A percentile compares a stretch with the other conserved stretches of the same genome.
Evolutionary conservation across 768 basidiomycete species (phyloP).

Genomic region (Mycena haematopus): DNA sequence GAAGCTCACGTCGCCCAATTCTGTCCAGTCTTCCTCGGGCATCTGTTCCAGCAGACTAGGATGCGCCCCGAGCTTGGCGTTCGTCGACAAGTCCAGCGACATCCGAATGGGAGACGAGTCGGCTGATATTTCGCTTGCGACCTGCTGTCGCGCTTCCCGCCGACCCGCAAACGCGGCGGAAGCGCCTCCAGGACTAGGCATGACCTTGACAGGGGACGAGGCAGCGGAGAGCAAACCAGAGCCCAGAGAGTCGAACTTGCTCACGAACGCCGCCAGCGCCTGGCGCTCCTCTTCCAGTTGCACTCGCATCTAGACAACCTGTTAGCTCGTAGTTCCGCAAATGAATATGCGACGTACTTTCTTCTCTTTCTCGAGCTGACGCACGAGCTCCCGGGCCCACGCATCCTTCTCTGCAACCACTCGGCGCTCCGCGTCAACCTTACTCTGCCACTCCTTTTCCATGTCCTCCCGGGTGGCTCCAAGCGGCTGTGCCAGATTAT

Average conservation of each 20-base stretch:
- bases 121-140: constrained; percentile 44
- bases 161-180: constrained; percentile 56
- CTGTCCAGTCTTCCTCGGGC: constrained; percentile 60
- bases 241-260: constrained; percentile 80
- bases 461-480: constrained; percentile 73
- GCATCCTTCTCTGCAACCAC: constrained; percentile 71
- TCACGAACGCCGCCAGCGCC: constrained; percentile 81
- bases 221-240: constrained; percentile 44
- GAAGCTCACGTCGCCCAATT: constrained; percentile 58
- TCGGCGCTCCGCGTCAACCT: constrained; percentile 62
- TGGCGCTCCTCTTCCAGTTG: constrained; percentile 80
- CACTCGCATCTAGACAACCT: constrained; percentile 49
- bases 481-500: constrained; percentile 70
- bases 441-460: constrained; percentile 72
- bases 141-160: constrained; percentile 42
- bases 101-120: constrained; percentile 61
- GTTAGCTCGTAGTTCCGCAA: constrained; percentile 3
- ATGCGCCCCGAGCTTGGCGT: constrained; percentile 39
- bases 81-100: constrained; percentile 37
- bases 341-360: constrained; percentile 48
- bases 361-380: constrained; percentile 81
- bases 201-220: constrained; percentile 49
- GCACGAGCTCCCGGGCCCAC: constrained; percentile 79
- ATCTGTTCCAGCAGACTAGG: constrained; percentile 65
- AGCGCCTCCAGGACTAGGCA: constrained; percentile 60